A percentile compares a stretch with the other conserved stretches of the same genome.
These are phyloP conservation scores for Podospora pseudocomata DNA, from an alignment of 495 filamentous ascomycete genomes.

Conservation along the genomic window DNA sequence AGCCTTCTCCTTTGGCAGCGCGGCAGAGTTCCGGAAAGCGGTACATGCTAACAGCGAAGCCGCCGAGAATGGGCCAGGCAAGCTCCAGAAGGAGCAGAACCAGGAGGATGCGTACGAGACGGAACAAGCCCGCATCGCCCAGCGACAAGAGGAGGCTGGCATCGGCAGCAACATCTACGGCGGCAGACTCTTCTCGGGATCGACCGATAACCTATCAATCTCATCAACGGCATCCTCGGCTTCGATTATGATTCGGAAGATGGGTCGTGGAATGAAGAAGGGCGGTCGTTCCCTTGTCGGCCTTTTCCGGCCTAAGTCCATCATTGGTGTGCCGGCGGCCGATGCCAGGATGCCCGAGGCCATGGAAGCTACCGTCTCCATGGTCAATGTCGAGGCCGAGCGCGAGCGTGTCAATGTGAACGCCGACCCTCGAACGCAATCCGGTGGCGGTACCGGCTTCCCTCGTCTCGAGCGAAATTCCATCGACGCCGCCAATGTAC, in stretches of 20 bases:
- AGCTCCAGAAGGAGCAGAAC: constrained; percentile 69
- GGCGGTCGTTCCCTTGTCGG: constrained; percentile 85
- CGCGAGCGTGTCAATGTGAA: constrained; percentile 79
- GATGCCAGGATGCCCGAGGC: constrained; percentile 64
- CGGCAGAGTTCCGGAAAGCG: constrained; percentile 82
- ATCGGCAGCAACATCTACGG: constrained; percentile 95
- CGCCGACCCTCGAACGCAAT: constrained; percentile 62
- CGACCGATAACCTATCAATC: constrained; percentile 94
- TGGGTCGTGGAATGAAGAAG: constrained; percentile 97
- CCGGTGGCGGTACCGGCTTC: constrained; percentile 75
- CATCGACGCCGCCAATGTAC: constrained; percentile 50
- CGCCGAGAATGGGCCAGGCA: constrained; percentile 53
- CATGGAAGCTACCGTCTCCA: constrained; percentile 76
- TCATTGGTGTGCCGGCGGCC: constrained; percentile 69
- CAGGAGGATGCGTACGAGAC: constrained; percentile 62
- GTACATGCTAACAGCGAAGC: constrained; percentile 52
- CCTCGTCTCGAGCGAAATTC: constrained; percentile 84
- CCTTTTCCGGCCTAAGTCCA: constrained; percentile 90
- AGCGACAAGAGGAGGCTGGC: constrained; percentile 85
- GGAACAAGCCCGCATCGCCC: constrained; percentile 85
- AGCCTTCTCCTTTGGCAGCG: constrained; percentile 96
- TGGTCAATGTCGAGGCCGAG: constrained; percentile 94
- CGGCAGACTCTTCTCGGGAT: constrained; percentile 81
- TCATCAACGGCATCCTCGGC: constrained; percentile 97
- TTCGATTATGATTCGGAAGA: constrained; percentile 98